Evolutionary conservation across 108 stramenopile genomes (phyloP).

Genomic region (Pseudonitzschia delicatissima): DNA sequence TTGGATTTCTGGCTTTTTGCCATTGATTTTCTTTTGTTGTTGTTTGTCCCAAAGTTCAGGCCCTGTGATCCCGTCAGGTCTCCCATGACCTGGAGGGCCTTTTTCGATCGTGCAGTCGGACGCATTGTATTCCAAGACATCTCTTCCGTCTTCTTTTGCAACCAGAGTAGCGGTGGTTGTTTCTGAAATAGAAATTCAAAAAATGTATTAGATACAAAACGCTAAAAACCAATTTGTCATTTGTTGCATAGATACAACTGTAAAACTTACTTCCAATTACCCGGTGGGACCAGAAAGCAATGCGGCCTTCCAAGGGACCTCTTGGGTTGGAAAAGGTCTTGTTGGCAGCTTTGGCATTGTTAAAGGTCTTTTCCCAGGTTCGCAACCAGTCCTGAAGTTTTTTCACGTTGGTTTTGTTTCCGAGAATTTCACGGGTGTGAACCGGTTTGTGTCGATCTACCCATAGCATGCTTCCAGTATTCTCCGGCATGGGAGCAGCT

Average conservation of each 20-base stretch:
- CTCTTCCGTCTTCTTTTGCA: conserved; percentile 79
- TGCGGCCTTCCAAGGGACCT: conserved; percentile 82
- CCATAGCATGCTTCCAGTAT: conserved; percentile 71
- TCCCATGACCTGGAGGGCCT: conserved; percentile 60
- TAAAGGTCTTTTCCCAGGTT: conserved; percentile 80
- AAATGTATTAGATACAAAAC: neutral
- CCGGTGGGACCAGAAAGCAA: conserved; percentile 96
- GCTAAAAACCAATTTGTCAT: too few relatives aligned
- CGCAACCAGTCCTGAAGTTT: conserved; percentile 63
- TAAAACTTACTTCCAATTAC: conserved; percentile 82
- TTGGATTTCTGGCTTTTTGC: neutral
- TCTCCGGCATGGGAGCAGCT: neutral
- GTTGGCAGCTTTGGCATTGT: conserved; percentile 44
- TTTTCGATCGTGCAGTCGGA: conserved; percentile 93
- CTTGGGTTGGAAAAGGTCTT: conserved; percentile 46
- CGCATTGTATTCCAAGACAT: conserved; percentile 95
- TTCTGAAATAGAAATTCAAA: conserved; percentile 23
- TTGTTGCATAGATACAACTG: neutral
- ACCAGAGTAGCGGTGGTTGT: conserved; percentile 92
- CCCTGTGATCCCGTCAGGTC: conserved; percentile 81
- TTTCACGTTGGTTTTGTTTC: conserved; percentile 62
- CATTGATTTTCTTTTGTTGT: too few relatives aligned
- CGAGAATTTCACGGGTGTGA: conserved; percentile 63
- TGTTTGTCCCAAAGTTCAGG: conserved; percentile 40
- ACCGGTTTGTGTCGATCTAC: conserved; percentile 91